Evolutionary conservation across 2,329 filamentous ascomycete species (phyloP).

Genomic region (Laburnicola sp.): DNA sequence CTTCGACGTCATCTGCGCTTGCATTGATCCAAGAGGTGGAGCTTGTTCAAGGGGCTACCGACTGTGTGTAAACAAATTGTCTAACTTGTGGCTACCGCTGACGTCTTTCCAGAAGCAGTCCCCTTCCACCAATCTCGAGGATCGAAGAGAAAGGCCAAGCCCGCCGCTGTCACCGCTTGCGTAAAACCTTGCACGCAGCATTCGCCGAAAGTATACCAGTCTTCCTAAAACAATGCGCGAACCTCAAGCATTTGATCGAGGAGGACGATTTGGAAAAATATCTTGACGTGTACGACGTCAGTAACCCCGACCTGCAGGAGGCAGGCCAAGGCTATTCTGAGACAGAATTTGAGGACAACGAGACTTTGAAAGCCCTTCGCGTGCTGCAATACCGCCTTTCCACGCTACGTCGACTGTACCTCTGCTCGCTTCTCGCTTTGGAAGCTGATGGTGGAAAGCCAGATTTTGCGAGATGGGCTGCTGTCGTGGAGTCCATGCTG

Average conservation of each 20-base stretch:
- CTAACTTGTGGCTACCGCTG: slow-evolving; percentile 19
- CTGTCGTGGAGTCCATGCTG: slow-evolving; percentile 74
- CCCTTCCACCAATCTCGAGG: slow-evolving; percentile 87
- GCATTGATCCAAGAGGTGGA: slow-evolving; percentile 93
- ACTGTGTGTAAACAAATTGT: slow-evolving; percentile 59
- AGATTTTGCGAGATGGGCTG: slow-evolving; percentile 78
- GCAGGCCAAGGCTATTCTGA: slow-evolving; percentile 59
- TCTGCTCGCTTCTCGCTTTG: slow-evolving; percentile 87
- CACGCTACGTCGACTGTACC: slow-evolving; percentile 77
- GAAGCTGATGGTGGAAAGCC: slow-evolving; percentile 77
- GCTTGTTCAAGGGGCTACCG: slow-evolving; percentile 89
- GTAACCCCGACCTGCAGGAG: slow-evolving; percentile 51
- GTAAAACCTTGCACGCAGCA: slow-evolving; percentile 71
- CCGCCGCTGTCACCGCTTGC: slow-evolving; percentile 77
- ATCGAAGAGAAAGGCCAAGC: slow-evolving; percentile 81
- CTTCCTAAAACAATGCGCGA: slow-evolving; percentile 70
- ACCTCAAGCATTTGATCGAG: slow-evolving; percentile 73
- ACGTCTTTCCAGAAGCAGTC: slow-evolving; percentile 68
- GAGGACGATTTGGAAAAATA: slow-evolving; percentile 86
- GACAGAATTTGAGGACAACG: slow-evolving; percentile 71
- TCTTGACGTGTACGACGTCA: slow-evolving; percentile 68
- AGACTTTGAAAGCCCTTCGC: slow-evolving; percentile 78
- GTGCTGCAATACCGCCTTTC: slow-evolving; percentile 69
- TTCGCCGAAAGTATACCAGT: slow-evolving; percentile 71
- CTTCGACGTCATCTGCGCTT: slow-evolving; percentile 72